Conservation (phyloP, 2,329 filamentous ascomycete genomes). For the Fusarium nelsonii region DNA sequence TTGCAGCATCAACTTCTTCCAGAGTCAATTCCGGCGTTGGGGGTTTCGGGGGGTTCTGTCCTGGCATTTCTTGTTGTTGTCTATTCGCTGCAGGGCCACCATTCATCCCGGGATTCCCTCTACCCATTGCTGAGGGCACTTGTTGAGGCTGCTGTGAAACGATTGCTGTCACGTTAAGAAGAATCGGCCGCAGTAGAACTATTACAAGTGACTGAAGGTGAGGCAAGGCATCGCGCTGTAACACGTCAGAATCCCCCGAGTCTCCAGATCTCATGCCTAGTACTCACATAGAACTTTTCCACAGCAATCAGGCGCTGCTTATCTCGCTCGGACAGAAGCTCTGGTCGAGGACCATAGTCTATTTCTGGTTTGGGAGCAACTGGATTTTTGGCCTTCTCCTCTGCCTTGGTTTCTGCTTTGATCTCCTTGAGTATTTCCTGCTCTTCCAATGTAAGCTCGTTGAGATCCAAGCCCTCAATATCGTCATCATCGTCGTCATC, state of each 20-base stretch:
- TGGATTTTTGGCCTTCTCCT: conserved; percentile 42
- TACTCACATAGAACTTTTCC: conserved; percentile 86
- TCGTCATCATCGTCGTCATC: conserved; percentile 60
- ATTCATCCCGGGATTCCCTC: conserved; percentile 56
- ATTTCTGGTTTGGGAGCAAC: conserved; percentile 47
- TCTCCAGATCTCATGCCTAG: too few relatives aligned
- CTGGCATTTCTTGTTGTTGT: conserved; percentile 49
- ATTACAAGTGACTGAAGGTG: conserved; percentile 94
- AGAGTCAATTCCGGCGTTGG: conserved; percentile 63
- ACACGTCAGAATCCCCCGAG: background rate
- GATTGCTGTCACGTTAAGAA: conserved; percentile 89
- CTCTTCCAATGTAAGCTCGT: conserved; percentile 59
- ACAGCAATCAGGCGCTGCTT: conserved; percentile 77
- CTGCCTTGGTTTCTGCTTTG: conserved; percentile 52
- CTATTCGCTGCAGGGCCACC: conserved; percentile 54
- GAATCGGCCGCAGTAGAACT: conserved; percentile 87
- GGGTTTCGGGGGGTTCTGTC: conserved; percentile 53
- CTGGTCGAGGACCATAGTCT: conserved; percentile 63
- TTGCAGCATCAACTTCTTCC: conserved; percentile 84
- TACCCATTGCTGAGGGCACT: conserved; percentile 59
- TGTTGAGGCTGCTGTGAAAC: conserved; percentile 70
- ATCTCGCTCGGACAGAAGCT: conserved; percentile 64
- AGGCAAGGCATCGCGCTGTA: conserved; percentile 78
- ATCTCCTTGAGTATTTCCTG: conserved; percentile 57
- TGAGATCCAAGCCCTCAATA: conserved; percentile 62